phyloP scores from a whole-genome alignment of 2,329 filamentous ascomycete species.

The Cryphonectria radicalis region DNA sequence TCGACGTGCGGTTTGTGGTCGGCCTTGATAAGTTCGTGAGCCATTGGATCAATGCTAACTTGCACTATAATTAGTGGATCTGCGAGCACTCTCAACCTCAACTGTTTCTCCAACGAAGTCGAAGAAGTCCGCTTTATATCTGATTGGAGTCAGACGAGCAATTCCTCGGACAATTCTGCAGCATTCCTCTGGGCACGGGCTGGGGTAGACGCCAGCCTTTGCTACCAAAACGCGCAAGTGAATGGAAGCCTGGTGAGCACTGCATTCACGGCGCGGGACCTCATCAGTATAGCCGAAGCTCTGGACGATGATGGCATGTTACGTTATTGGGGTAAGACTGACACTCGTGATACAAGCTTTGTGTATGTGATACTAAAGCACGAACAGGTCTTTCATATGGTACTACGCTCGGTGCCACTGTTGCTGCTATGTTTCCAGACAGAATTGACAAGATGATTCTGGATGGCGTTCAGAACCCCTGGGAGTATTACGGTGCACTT shows the following conservation, averaged over 20 bases:
- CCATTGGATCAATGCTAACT: neutral
- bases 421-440: conserved; percentile 47
- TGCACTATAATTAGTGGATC: neutral
- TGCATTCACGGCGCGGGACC: conserved; percentile 48
- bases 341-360: neutral
- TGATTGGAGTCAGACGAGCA: neutral
- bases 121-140: conserved; percentile 22
- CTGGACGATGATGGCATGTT: conserved; percentile 46
- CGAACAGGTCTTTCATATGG: conserved; percentile 44
- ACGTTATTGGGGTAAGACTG: conserved; percentile 43
- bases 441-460: conserved; percentile 40
- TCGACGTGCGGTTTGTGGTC: neutral
- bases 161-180: conserved; percentile 31
- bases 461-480: conserved; percentile 39
- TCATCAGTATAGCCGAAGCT: conserved; percentile 49
- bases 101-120: conserved; percentile 12
- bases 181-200: conserved; percentile 34
- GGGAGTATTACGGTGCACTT: conserved; percentile 38
- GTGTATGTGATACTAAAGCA: neutral
- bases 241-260: conserved; percentile 46
- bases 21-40: neutral
- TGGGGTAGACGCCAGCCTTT: conserved; percentile 32
- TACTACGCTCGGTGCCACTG: conserved; percentile 42
- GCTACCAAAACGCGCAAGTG: conserved; percentile 33
- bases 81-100: neutral